Evolutionary conservation across 768 basidiomycete genomes (phyloP).

Genomic region (Chalciporus pseudorubinellus): DNA sequence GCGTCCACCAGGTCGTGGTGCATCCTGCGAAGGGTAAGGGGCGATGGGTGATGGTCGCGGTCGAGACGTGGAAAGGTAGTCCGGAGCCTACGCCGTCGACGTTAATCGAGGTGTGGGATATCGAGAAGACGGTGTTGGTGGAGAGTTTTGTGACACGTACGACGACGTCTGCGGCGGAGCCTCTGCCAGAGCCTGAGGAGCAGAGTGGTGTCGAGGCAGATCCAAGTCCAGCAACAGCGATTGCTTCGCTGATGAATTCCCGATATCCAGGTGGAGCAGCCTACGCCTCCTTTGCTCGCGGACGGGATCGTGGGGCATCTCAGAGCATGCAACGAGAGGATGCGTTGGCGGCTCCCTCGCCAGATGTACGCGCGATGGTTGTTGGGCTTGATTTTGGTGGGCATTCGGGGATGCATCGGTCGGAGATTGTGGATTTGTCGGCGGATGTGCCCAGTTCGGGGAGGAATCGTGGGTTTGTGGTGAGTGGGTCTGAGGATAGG

Average conservation of each 20-base stretch:
- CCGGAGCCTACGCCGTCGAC: slow-evolving; percentile 42
- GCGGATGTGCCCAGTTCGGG: slow-evolving; percentile 39
- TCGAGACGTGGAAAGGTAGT: slow-evolving; percentile 49
- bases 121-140: slow-evolving; percentile 75
- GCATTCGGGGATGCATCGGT: slow-evolving; percentile 50
- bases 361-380: slow-evolving; percentile 67
- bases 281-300: slow-evolving; percentile 15
- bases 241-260: slow-evolving; percentile 76
- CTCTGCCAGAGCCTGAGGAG: slow-evolving; percentile 53
- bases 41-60: slow-evolving; percentile 85
- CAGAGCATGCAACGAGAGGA: slow-evolving; percentile 35
- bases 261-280: slow-evolving; percentile 44
- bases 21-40: slow-evolving; percentile 89
- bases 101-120: slow-evolving; percentile 89
- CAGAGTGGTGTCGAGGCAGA: slow-evolving; percentile 55
- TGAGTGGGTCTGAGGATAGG: slow-evolving; percentile 89
- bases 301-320: slow-evolving; percentile 32
- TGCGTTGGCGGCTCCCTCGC: slow-evolving; percentile 46
- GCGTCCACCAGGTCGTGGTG: slow-evolving; percentile 70
- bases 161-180: slow-evolving; percentile 43
- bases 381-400: slow-evolving; percentile 80
- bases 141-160: slow-evolving; percentile 72
- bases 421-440: slow-evolving; percentile 46
- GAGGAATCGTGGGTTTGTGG: slow-evolving; percentile 66
- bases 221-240: slow-evolving; percentile 65